These are phyloP conservation scores for Lophiostoma macrostomum DNA, from an alignment of 495 filamentous ascomycete species.

Conservation along the genomic window DNA sequence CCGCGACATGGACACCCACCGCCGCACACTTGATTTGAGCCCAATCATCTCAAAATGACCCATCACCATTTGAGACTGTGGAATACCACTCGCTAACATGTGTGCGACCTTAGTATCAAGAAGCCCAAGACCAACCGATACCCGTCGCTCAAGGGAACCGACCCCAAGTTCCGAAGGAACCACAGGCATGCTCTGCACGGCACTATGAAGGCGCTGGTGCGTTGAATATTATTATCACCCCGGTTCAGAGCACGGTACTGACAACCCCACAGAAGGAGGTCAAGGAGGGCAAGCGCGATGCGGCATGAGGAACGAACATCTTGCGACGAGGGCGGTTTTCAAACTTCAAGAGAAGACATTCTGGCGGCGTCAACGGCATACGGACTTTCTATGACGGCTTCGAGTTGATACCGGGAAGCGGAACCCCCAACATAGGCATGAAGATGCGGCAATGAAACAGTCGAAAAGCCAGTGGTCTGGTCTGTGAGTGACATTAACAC, in stretches of 20 bases:
- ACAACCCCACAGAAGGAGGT: slow-evolving; percentile 77
- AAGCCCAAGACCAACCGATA: slow-evolving; percentile 99
- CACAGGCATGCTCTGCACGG: slow-evolving; percentile 98
- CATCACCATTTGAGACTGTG: too few relatives aligned
- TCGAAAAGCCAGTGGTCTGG: slow-evolving; percentile 16
- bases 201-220: slow-evolving; percentile 94
- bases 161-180: slow-evolving; percentile 99
- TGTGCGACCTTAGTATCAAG: slow-evolving; percentile 74
- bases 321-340: slow-evolving; percentile 27
- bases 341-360: slow-evolving; percentile 35
- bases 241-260: slow-evolving; percentile 15
- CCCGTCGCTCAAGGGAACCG: slow-evolving; percentile 96
- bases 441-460: slow-evolving; percentile 27
- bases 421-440: slow-evolving; percentile 22
- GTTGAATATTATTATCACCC: slow-evolving; percentile 39
- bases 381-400: slow-evolving; percentile 26
- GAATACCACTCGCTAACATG: neutral
- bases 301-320: slow-evolving; percentile 52
- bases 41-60: neutral
- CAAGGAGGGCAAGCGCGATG: slow-evolving; percentile 81
- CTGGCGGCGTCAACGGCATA: slow-evolving; percentile 38
- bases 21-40: neutral
- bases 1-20: neutral
- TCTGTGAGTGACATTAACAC: too few relatives aligned
- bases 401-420: slow-evolving; percentile 27